These are phyloP conservation scores for Neonectria hederae DNA, from an alignment of 2,329 filamentous ascomycete species.

Conservation along the genomic window DNA sequence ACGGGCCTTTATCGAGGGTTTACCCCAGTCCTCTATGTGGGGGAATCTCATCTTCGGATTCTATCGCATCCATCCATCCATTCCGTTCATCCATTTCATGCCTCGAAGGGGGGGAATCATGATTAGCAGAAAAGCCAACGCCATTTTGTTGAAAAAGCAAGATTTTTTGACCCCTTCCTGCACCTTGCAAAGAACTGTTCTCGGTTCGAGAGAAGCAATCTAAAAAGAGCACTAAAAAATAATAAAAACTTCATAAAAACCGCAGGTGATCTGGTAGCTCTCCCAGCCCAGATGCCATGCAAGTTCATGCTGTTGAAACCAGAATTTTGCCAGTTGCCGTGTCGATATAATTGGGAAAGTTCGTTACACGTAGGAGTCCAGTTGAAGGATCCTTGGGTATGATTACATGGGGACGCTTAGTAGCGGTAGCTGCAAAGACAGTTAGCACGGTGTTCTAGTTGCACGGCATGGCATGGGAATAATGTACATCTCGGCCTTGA, in stretches of 20 bases:
- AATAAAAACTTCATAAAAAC: conserved; percentile 38
- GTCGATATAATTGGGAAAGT: conserved; percentile 43
- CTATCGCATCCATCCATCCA: conserved; percentile 39
- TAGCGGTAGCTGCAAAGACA: conserved; percentile 53
- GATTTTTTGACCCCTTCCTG: conserved; percentile 47
- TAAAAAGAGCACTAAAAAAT: conserved; percentile 40
- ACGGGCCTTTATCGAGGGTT: conserved; percentile 48
- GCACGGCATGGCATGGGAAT: background rate
- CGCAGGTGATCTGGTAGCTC: conserved; percentile 41
- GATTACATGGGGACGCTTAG: conserved; percentile 50
- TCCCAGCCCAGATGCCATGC: conserved; percentile 50
- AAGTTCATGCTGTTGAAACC: conserved; percentile 57
- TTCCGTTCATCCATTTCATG: conserved; percentile 38
- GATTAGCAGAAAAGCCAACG: conserved; percentile 51
- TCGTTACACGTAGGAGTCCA: conserved; percentile 51
- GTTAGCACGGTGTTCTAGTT: background rate
- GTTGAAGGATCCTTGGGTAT: conserved; percentile 53
- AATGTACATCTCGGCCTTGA: conserved; percentile 91
- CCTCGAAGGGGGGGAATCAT: conserved; percentile 48
- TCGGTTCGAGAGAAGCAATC: conserved; percentile 31
- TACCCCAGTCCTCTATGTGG: conserved; percentile 35
- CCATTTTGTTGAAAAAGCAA: conserved; percentile 54
- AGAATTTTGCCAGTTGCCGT: conserved; percentile 51
- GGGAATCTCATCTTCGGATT: conserved; percentile 30
- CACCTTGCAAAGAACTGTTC: conserved; percentile 42